Base-by-base conservation (phyloP, 2,329 filamentous ascomycete genomes). In the Xylariales sp. region DNA sequence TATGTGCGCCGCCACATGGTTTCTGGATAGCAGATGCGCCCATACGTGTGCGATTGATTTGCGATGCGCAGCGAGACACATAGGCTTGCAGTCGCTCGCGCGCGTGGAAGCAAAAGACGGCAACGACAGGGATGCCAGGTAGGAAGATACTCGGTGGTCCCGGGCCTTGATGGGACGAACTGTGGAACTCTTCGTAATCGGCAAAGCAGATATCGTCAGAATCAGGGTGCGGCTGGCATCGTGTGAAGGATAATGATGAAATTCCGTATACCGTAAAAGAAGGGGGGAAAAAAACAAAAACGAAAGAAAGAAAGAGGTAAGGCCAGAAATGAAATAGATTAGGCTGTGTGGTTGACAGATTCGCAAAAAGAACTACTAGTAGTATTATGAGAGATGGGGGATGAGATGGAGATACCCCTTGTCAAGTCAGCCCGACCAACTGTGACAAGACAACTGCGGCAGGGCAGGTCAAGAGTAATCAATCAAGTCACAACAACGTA, bases 1-100 rank as follows among this genome's bases (percentile, higher is more conserved):
- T 97, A 97, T 70, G 90, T 88, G 81, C 94, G 90, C 85, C 94
- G 90, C 94, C 93, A 97, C 95, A 97, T 97, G 75, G 75, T 74
- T 70, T 58, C 53, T 68, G 60, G 60, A 54, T 23, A 39, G 45
- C 48, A 55, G 18, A 66, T 70, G 59, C 67, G 69, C 73, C 62
- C 72, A 72, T 62, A 46, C 46, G 43, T 57, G 46, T 45, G 50
- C 63, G 55, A 50, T 56, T 58, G 46, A 18, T 63, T 43, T 70
- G 65, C 62, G 68, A 64, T 60, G 57, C 65, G 57, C 66, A 53
- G 60, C 53, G 16, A 58, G 61, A 61, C 49, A 59, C 58, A 54
- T 46, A 60, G 28, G 53, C 50, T 52, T n/a, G 41, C 12, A 45
- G 64, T 57, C 34, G 67, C 41, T 57, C 34, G 69, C 41, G 64